phyloP scores from a whole-genome alignment of 108 stramenopile genomes.

The Thalassiosira profunda region DNA sequence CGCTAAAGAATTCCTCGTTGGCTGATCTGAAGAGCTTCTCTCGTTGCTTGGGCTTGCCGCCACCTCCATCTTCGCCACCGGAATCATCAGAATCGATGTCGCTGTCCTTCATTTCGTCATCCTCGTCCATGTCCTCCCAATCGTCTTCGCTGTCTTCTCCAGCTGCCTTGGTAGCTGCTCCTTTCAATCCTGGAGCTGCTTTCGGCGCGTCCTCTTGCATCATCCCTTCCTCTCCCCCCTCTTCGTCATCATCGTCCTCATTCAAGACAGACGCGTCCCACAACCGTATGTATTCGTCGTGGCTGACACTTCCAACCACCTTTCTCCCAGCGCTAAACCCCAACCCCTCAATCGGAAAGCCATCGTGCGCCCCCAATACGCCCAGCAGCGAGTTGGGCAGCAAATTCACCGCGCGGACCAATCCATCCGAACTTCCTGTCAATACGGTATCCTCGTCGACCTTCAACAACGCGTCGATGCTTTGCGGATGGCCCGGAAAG shows the following conservation, averaged over 20 bases:
- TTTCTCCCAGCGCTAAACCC: slow-evolving; percentile 73
- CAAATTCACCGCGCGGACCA: slow-evolving; percentile 92
- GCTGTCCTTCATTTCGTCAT: slow-evolving; percentile 37
- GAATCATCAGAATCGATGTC: slow-evolving; percentile 54
- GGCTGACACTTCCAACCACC: slow-evolving; percentile 82
- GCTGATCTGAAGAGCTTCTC: slow-evolving; percentile 71
- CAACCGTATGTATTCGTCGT: slow-evolving; percentile 73
- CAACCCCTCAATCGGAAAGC: slow-evolving; percentile 92
- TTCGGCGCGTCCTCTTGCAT: not conserved
- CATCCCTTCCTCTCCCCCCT: slow-evolving; percentile 16
- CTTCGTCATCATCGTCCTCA: slow-evolving; percentile 63
- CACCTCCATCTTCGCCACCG: slow-evolving; percentile 40
- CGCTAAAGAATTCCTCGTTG: slow-evolving; percentile 87
- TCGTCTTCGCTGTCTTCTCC: slow-evolving; percentile 69
- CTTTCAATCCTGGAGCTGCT: not conserved
- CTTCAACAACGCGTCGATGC: slow-evolving; percentile 90
- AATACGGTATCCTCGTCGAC: slow-evolving; percentile 96
- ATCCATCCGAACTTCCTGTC: slow-evolving; percentile 95
- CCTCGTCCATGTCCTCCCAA: slow-evolving; percentile 78
- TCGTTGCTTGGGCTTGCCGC: slow-evolving; percentile 27
- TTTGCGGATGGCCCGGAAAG: slow-evolving; percentile 93
- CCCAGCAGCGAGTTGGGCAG: slow-evolving; percentile 94
- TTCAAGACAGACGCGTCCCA: slow-evolving; percentile 85
- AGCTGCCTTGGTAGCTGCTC: not conserved
- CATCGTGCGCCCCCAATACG: slow-evolving; percentile 89